Evolutionary conservation across 2,329 filamentous ascomycete species (phyloP).

Genomic region (Pyrenophora seminiperda): DNA sequence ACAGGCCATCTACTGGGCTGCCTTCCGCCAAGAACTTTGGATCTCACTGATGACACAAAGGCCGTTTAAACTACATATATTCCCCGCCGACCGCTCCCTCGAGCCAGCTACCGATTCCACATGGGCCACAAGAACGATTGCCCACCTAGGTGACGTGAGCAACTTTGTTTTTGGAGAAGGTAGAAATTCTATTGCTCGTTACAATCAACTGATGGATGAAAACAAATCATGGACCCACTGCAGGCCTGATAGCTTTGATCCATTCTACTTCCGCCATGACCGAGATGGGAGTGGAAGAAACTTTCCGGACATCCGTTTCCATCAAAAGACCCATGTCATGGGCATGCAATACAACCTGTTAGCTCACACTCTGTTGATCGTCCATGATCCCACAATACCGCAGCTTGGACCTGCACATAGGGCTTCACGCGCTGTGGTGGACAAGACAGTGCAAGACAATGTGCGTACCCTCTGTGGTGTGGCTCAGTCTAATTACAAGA

Average conservation of each 20-base stretch:
- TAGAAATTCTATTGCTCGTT: constrained; percentile 38
- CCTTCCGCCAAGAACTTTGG: constrained; percentile 47
- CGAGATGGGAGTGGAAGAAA: constrained; percentile 40
- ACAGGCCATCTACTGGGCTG: constrained; percentile 47
- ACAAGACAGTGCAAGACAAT: constrained; percentile 42
- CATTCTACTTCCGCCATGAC: constrained; percentile 42
- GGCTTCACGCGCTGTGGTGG: constrained; percentile 38
- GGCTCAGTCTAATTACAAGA: constrained; percentile 41
- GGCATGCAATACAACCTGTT: constrained; percentile 44
- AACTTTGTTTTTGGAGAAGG: constrained; percentile 46
- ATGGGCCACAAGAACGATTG: constrained; percentile 52
- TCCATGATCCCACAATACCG: constrained; percentile 46
- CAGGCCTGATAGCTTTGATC: constrained; percentile 43
- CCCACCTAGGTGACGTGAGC: constrained; percentile 45
- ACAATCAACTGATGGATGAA: constrained; percentile 41
- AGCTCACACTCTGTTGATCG: constrained; percentile 43
- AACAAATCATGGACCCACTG: constrained; percentile 42
- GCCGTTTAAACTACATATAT: constrained; percentile 45
- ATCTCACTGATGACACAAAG: constrained; percentile 47
- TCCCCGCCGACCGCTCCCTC: constrained; percentile 48
- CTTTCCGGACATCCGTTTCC: constrained; percentile 45
- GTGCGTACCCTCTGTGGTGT: constrained; percentile 45
- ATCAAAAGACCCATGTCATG: constrained; percentile 44
- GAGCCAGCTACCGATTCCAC: constrained; percentile 49
- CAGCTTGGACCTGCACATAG: constrained; percentile 44